A percentile compares a stretch with the other conserved stretches of the same genome.
These are phyloP conservation scores for Drechmeria coniospora DNA, from an alignment of 2,329 filamentous ascomycete species.

Conservation along the genomic window DNA sequence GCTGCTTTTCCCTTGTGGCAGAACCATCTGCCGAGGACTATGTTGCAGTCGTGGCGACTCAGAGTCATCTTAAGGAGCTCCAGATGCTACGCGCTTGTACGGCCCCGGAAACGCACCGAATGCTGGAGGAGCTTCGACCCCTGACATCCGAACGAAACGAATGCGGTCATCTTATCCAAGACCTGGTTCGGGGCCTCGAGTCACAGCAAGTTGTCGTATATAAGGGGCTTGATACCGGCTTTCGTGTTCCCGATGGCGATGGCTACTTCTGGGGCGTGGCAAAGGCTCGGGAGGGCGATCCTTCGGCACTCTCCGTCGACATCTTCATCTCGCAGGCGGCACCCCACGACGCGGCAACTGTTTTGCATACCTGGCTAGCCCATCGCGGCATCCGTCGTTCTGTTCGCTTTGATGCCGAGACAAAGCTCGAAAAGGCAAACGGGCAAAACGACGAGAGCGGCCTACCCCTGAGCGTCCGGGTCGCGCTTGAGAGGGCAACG, in stretches of 20 bases:
- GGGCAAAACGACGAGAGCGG: not conserved
- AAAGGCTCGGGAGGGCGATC: slow-evolving; percentile 7
- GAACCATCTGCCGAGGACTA: slow-evolving; percentile 14
- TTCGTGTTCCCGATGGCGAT: slow-evolving; percentile 14
- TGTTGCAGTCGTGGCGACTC: slow-evolving; percentile 14
- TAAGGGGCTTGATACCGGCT: slow-evolving; percentile 21
- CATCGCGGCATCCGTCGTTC: slow-evolving; percentile 17
- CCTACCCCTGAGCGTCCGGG: slow-evolving; percentile 13
- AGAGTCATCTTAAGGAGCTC: slow-evolving; percentile 15
- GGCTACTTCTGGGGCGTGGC: slow-evolving; percentile 19
- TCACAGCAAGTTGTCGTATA: slow-evolving; percentile 12
- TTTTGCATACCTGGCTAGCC: slow-evolving; percentile 22
- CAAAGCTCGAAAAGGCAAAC: slow-evolving; percentile 10
- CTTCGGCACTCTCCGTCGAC: slow-evolving; percentile 9
- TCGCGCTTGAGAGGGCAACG: slow-evolving; percentile 13
- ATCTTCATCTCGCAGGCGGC: slow-evolving; percentile 20
- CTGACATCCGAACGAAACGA: slow-evolving; percentile 8
- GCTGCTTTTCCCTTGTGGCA: slow-evolving; percentile 16
- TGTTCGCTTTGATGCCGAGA: slow-evolving; percentile 17
- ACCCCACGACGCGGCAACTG: slow-evolving; percentile 14
- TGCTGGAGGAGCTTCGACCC: slow-evolving; percentile 9
- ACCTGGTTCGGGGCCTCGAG: slow-evolving; percentile 13
- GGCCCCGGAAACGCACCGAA: slow-evolving; percentile 11
- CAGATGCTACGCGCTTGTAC: slow-evolving; percentile 16
- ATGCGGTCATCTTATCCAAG: slow-evolving; percentile 9